Evolutionary conservation across 306 rosid genomes (phyloP).

Genomic region (Fragaria vesca): DNA sequence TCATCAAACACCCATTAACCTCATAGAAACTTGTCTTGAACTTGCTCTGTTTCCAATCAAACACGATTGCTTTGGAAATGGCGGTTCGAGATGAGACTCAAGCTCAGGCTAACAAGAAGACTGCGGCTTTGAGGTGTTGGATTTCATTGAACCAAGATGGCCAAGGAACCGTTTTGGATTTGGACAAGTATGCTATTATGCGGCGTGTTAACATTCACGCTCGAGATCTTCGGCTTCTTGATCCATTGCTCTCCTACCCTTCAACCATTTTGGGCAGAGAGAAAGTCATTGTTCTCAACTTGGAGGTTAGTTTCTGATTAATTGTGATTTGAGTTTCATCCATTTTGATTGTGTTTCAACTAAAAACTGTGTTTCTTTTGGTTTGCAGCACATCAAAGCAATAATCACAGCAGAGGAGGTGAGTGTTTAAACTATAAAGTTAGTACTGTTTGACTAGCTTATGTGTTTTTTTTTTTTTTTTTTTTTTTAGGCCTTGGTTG

Average conservation of each 20-base stretch:
- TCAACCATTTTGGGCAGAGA: constrained; percentile 77
- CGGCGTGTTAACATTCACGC: constrained; percentile 65
- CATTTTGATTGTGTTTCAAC: neutral
- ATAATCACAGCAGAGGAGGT: constrained; percentile 83
- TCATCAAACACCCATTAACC: neutral
- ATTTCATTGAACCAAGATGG: constrained; percentile 56
- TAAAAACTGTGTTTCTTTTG: neutral
- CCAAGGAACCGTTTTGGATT: constrained; percentile 46
- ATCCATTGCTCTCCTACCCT: constrained; percentile 71
- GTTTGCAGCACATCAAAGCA: constrained; percentile 80
- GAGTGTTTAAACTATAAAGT: neutral
- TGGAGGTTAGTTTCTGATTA: constrained; percentile 49
- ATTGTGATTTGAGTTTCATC: neutral
- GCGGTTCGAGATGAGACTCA: constrained; percentile 41
- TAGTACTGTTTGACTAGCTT: neutral
- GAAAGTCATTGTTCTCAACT: constrained; percentile 76
- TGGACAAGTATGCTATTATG: constrained; percentile 76
- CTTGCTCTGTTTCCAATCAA: constrained; percentile 1
- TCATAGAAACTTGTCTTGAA: neutral
- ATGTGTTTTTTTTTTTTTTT: neutral
- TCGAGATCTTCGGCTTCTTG: constrained; percentile 80
- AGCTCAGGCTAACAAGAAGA: constrained; percentile 46
- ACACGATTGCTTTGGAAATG: constrained; percentile 10
- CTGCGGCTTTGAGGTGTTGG: constrained; percentile 63
- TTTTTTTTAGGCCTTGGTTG: no score